A percentile compares a stretch with the other conserved stretches of the same genome.
These are phyloP conservation scores for Pseudomonodictys pantanalensis DNA, from an alignment of 495 filamentous ascomycete genomes.

Conservation along the genomic window DNA sequence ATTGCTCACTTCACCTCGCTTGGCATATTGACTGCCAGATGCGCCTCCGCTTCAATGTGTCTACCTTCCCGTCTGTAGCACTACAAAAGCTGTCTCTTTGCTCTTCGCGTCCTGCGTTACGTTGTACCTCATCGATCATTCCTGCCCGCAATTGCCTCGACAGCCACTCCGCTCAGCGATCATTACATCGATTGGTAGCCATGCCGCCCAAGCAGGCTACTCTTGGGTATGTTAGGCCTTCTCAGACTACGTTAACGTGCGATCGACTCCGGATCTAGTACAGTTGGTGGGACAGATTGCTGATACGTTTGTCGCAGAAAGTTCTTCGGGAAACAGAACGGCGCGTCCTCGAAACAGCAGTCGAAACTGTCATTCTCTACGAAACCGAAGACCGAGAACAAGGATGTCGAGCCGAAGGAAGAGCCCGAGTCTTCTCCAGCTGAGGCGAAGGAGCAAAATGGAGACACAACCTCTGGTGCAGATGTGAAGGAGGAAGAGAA, in stretches of 20 bases:
- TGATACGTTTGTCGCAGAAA: constrained; percentile 49
- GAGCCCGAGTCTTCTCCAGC: neutral
- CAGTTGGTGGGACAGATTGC: constrained; percentile 14
- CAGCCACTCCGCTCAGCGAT: neutral
- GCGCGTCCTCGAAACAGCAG: constrained; percentile 59
- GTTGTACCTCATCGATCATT: neutral
- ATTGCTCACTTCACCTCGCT: neutral
- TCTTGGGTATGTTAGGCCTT: constrained; percentile 83
- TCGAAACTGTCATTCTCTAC: constrained; percentile 67
- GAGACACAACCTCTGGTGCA: constrained; percentile 2
- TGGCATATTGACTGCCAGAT: neutral
- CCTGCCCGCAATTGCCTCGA: neutral
- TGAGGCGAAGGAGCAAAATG: constrained; percentile 16
- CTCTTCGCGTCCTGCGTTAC: neutral
- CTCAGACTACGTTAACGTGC: constrained; percentile 81
- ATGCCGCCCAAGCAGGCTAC: constrained; percentile 72
- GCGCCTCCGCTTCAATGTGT: constrained; percentile 11
- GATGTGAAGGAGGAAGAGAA: constrained; percentile 16
- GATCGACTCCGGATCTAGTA: constrained; percentile 41
- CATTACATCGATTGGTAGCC: constrained; percentile 8
- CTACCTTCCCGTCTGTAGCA: constrained; percentile 2
- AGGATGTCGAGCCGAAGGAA: constrained; percentile 14
- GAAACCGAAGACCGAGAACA: constrained; percentile 41
- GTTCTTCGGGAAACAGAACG: constrained; percentile 63
- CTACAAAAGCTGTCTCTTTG: neutral